Evolutionary conservation across 768 basidiomycete genomes (phyloP), one percentile per base, ranked within the genome.

Genomic region (Suillus cothurnatus): DNA sequence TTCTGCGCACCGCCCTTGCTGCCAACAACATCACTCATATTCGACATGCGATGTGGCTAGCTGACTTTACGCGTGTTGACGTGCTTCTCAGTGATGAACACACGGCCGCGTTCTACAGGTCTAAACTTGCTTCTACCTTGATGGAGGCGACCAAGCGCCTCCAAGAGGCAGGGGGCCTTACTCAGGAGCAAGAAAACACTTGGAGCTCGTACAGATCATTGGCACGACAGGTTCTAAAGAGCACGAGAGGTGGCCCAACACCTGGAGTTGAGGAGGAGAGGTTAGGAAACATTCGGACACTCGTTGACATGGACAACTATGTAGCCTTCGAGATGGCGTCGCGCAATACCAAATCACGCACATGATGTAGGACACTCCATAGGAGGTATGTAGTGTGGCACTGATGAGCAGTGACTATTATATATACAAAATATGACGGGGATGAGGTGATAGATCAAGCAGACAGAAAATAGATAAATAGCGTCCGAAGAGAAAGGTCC

Each of bases 31-130:
- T 75, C 17, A 81, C 82, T 38, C 79, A 86, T 70, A 78, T 86
- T 70, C 83, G 85, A 28, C 89, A 91, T 69, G 84, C 82, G 64
- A 69, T 92, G 62, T 84, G 91, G 43, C 84, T 94, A 6, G 72
- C 86, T 9, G 75, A 81, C 66, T 74, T 83, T 69, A 74, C 88
- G 53, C 82, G 84, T 45, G 73, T 79, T 11, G 78, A 78, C 32
- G 64, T 58, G 21, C 70, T 86, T 32, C 72, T 85, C 23, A 66
- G 52, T 52, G 64, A 67, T 43, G 34, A 68, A 60, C 32, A 52
- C 53, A 62, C 73, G 50, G 66, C 70, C 49, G 60, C 66, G 2
- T 85, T 85, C 72, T 80, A 79, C 73, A 79, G 77, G 6, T 74
- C 78, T 15, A 88, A 86, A 67, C 77, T 90, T 36, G 82, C 85